Percentiles rank a stretch among this genome's conserved stretches.
phyloP scores from a whole-genome alignment of 2,329 filamentous ascomycete species.

The Mollisia scopiformis region DNA sequence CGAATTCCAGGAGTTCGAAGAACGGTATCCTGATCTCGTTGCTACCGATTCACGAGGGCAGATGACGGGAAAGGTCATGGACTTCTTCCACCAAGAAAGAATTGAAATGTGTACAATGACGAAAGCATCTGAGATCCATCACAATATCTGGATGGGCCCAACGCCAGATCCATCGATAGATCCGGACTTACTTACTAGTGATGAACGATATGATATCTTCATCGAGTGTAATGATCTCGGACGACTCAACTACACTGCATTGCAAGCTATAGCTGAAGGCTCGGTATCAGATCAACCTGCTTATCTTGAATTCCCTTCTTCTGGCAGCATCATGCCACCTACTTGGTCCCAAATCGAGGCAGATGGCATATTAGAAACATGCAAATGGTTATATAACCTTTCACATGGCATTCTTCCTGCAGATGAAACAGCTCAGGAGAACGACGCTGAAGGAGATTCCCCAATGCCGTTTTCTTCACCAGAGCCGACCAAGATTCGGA shows the following conservation, averaged over 20 bases:
- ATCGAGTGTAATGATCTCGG: slow-evolving; percentile 90
- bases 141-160: slow-evolving; percentile 88
- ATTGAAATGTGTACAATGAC: slow-evolving; percentile 95
- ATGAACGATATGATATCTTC: slow-evolving; percentile 74
- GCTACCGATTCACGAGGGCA: slow-evolving; percentile 73
- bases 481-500: slow-evolving; percentile 32
- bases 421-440: slow-evolving; percentile 12
- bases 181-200: slow-evolving; percentile 46
- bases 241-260: slow-evolving; percentile 68
- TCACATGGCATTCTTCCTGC: slow-evolving; percentile 63
- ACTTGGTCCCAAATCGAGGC: slow-evolving; percentile 83
- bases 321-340: slow-evolving; percentile 86
- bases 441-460: slow-evolving; percentile 56
- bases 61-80: slow-evolving; percentile 76
- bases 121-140: slow-evolving; percentile 81
- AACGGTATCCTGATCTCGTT: slow-evolving; percentile 69
- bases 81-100: slow-evolving; percentile 89
- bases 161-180: slow-evolving; percentile 69
- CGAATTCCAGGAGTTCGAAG: slow-evolving; percentile 73
- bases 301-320: slow-evolving; percentile 83
- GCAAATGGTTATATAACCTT: slow-evolving; percentile 86
- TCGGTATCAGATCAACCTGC: slow-evolving; percentile 44
- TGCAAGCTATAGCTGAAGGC: slow-evolving; percentile 63
- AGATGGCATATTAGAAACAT: slow-evolving; percentile 82
- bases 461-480: slow-evolving; percentile 45